These are phyloP conservation scores for Candida nanaspora DNA, from an alignment of 805 yeast genomes.

Conservation along the genomic window DNA sequence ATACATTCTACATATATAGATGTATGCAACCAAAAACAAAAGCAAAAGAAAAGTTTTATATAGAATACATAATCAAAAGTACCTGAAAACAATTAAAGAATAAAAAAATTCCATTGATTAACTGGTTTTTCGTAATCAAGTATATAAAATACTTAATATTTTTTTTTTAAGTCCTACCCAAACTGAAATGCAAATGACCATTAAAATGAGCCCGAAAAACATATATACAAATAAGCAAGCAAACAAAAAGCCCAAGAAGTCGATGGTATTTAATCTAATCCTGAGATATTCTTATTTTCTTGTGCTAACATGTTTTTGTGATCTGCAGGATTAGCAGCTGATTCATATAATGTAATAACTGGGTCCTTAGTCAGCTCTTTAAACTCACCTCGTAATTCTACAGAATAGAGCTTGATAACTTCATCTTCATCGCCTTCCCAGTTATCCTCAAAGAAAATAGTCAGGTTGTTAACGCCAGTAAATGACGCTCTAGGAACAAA, in stretches of 20 bases:
- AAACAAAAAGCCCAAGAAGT: too few species aligned
- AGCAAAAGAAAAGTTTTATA: background rate
- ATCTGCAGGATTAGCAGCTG: slow-evolving; percentile 90
- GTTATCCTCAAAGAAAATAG: slow-evolving; percentile 62
- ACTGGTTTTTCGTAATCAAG: too few species aligned
- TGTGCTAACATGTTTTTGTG: slow-evolving; percentile 41
- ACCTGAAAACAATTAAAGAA: too few species aligned
- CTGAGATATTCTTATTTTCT: slow-evolving; percentile 11
- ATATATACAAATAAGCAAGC: too few species aligned
- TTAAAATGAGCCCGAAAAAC: too few species aligned
- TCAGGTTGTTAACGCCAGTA: slow-evolving; percentile 59
- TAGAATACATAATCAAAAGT: too few species aligned
- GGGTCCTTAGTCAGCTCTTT: slow-evolving; percentile 58
- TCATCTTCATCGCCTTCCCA: slow-evolving; percentile 59
- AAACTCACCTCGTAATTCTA: slow-evolving; percentile 76
- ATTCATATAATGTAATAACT: slow-evolving; percentile 71
- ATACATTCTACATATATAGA: background rate
- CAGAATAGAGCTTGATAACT: slow-evolving; percentile 49
- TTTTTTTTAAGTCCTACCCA: background rate
- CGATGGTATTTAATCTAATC: slow-evolving; percentile 1
- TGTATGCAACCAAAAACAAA: background rate
- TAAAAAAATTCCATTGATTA: too few species aligned
- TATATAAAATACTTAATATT: too few species aligned
- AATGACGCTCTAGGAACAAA: slow-evolving; percentile 68
- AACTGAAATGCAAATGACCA: too few species aligned